These are phyloP conservation scores for Ustilago vetiveriae DNA, from an alignment of 1,284 basidiomycete genomes.

Conservation along the genomic window DNA sequence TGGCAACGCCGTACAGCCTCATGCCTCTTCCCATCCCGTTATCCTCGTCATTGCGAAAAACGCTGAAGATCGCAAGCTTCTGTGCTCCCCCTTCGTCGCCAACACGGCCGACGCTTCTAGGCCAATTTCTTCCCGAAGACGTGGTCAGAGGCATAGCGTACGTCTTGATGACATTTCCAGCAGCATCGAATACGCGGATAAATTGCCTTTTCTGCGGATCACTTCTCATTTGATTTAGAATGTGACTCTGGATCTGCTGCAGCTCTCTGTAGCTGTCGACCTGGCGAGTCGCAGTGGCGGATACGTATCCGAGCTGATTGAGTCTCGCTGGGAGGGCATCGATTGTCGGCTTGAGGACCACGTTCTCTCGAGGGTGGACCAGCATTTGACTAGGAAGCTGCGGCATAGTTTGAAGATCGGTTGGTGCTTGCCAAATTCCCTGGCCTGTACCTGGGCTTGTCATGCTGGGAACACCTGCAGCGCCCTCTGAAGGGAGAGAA, in stretches of 20 bases:
- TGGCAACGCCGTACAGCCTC: not conserved
- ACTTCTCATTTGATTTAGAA: not conserved
- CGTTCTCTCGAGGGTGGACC: not conserved
- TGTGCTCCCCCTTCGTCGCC: not conserved
- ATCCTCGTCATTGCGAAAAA: too few species aligned
- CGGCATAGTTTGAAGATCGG: too few species aligned
- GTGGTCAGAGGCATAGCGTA: not conserved
- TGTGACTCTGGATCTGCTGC: too few species aligned
- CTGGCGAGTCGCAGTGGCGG: not conserved
- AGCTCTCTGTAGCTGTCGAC: not conserved
- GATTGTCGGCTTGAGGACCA: not conserved
- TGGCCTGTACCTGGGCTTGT: too few species aligned
- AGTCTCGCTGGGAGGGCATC: not conserved
- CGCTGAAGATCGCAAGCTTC: not conserved
- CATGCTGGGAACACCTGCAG: too few species aligned
- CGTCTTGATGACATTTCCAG: not conserved
- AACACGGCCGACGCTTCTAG: not conserved
- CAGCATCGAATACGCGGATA: not conserved
- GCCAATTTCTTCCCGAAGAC: not conserved
- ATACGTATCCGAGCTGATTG: not conserved
- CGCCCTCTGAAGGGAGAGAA: too few species aligned
- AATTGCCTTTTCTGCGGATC: not conserved
- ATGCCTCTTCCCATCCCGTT: not conserved
- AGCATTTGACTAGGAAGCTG: not conserved
- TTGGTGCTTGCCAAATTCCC: too few species aligned